phyloP scores from a whole-genome alignment of 257 asterid species.

The Lavandula angustifolia region DNA sequence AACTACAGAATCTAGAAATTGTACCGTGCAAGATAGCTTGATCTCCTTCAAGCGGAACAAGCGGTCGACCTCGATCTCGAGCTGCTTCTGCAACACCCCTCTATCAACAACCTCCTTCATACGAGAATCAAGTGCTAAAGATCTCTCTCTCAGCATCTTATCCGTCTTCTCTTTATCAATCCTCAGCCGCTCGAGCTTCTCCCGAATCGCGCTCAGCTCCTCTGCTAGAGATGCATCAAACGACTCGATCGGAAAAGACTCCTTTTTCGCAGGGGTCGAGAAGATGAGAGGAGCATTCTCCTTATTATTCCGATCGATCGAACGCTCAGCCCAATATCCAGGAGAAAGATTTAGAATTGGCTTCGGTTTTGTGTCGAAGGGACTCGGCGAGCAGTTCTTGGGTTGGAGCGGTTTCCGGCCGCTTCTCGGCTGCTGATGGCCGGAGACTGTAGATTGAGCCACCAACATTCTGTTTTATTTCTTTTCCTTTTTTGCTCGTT shows the following conservation, averaged over 20 bases:
- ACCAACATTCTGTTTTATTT: constrained; percentile 18
- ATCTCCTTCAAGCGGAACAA: constrained; percentile 71
- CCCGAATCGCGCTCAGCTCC: constrained; percentile 73
- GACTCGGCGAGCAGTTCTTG: constrained; percentile 38
- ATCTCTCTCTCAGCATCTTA: constrained; percentile 53
- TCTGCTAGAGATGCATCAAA: constrained; percentile 72
- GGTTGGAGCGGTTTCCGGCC: constrained; percentile 59
- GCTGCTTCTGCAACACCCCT: constrained; percentile 65
- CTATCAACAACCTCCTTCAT: constrained; percentile 48
- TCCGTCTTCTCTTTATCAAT: constrained; percentile 62
- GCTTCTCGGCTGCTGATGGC: constrained; percentile 31
- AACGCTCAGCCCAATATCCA: constrained; percentile 3
- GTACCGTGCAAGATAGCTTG: constrained; percentile 52
- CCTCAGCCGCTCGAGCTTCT: constrained; percentile 61
- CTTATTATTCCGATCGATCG: constrained; percentile 42
- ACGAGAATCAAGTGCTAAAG: constrained; percentile 45
- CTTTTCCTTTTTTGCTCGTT: background rate
- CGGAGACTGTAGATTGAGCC: constrained; percentile 39
- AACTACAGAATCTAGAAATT: background rate
- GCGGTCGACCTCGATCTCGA: constrained; percentile 78
- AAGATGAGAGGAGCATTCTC: constrained; percentile 48
- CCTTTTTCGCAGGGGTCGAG: constrained; percentile 34
- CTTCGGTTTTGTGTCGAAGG: background rate
- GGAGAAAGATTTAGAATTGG: constrained; percentile 7
- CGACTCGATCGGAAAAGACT: constrained; percentile 29